A percentile compares a stretch with the other conserved stretches of the same genome.
phyloP scores from a whole-genome alignment of 495 filamentous ascomycete genomes.

The Xylaria curta region DNA sequence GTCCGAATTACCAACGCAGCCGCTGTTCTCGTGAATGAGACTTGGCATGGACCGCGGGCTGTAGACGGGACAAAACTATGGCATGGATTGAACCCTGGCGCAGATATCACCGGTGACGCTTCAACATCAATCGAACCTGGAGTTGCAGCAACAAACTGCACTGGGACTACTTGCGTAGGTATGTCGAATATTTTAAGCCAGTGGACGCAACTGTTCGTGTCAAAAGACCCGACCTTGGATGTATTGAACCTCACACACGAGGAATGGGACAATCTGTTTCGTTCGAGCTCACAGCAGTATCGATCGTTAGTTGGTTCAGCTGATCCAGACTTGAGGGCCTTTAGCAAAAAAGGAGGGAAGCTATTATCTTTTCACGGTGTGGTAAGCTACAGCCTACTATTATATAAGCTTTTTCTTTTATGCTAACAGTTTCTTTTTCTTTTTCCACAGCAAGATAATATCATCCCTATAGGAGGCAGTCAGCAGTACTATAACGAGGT shows the following conservation, averaged over 20 bases:
- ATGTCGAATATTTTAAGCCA: conserved; percentile 8
- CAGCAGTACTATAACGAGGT: conserved; percentile 40
- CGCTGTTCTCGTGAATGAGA: conserved; percentile 38
- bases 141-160: conserved; percentile 35
- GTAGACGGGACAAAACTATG: conserved; percentile 33
- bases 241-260: conserved; percentile 26
- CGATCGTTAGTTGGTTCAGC: conserved; percentile 42
- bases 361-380: conserved; percentile 55
- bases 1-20: conserved; percentile 31
- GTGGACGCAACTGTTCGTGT: conserved; percentile 34
- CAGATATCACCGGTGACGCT: conserved; percentile 30
- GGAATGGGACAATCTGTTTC: conserved; percentile 39
- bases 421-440: background rate
- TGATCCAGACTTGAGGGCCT: conserved; percentile 50
- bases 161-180: conserved; percentile 21
- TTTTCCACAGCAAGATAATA: conserved; percentile 23
- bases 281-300: conserved; percentile 36
- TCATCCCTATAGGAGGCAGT: conserved; percentile 35
- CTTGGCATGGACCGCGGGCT: conserved; percentile 32
- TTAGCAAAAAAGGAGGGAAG: conserved; percentile 48
- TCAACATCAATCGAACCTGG: conserved; percentile 11
- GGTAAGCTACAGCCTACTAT: conserved; percentile 38
- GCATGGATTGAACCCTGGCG: conserved; percentile 33
- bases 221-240: conserved; percentile 32
- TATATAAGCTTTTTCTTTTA: background rate